phyloP scores from a whole-genome alignment of 208 protist genomes.

The Tetramitus jugosus region DNA sequence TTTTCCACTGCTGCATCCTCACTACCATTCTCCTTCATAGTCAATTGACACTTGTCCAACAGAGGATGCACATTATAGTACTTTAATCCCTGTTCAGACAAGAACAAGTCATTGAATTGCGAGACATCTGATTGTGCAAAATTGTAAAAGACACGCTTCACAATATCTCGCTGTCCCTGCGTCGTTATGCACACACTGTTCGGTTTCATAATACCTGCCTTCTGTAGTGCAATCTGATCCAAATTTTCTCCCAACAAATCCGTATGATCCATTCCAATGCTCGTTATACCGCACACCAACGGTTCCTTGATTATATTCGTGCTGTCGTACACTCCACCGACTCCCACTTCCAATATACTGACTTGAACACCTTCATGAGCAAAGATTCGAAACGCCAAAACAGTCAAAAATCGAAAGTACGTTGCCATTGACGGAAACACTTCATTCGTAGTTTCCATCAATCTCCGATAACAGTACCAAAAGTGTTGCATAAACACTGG shows the following conservation, averaged over 20 bases:
- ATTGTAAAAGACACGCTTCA: no score
- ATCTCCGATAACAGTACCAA: conserved; percentile 29
- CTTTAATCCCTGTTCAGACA: neutral
- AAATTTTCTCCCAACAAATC: conserved; percentile 81
- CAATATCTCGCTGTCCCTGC: neutral
- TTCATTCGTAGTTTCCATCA: neutral
- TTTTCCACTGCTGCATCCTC: no score
- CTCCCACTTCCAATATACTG: conserved; percentile 78
- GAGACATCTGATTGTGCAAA: no score
- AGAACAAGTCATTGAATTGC: neutral
- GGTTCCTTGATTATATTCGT: conserved; percentile 74
- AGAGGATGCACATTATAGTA: neutral
- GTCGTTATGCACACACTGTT: conserved; percentile 25
- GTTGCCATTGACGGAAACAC: conserved; percentile 38
- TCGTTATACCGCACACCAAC: conserved; percentile 72
- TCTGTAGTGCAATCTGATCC: conserved; percentile 75
- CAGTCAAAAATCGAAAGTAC: conserved; percentile 73
- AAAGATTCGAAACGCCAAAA: conserved; percentile 65
- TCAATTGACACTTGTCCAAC: neutral
- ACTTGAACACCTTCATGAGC: conserved; percentile 67
- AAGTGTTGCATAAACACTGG: conserved; percentile 60
- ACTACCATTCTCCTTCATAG: no score
- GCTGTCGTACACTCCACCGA: conserved; percentile 78
- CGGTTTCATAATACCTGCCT: conserved; percentile 83
- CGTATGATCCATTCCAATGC: conserved; percentile 81